These are phyloP conservation scores for Solanum chiquidenum DNA, from an alignment of 257 asterid species.

Conservation along the genomic window DNA sequence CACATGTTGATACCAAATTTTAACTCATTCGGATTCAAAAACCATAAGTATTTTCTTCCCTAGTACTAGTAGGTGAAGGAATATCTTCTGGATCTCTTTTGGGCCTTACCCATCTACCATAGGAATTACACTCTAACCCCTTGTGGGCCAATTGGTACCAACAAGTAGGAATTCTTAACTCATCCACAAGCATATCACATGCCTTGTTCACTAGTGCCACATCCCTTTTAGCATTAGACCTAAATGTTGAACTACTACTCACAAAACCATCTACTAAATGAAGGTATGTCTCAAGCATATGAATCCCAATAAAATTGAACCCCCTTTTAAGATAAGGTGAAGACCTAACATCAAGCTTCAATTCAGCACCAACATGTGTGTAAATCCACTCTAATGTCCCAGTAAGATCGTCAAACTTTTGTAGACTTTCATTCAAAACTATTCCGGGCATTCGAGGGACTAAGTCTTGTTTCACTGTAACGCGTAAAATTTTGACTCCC, in stretches of 20 bases:
- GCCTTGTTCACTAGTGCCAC: constrained; percentile 66
- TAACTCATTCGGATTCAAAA: neutral
- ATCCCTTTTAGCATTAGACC: constrained; percentile 56
- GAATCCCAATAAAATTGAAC: constrained; percentile 48
- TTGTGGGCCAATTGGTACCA: constrained; percentile 70
- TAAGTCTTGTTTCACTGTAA: constrained; percentile 51
- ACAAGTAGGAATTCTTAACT: constrained; percentile 45
- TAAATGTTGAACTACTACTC: constrained; percentile 27
- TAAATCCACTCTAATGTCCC: constrained; percentile 81
- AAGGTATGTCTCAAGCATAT: constrained; percentile 66
- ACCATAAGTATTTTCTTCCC: constrained; percentile 1
- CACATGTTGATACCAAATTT: too few species aligned
- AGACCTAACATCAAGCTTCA: constrained; percentile 44
- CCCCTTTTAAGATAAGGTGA: constrained; percentile 53
- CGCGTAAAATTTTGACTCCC: constrained; percentile 51
- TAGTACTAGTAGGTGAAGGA: constrained; percentile 29
- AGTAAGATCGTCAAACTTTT: constrained; percentile 53
- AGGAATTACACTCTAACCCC: constrained; percentile 42
- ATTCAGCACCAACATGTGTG: constrained; percentile 68
- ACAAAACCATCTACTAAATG: constrained; percentile 60
- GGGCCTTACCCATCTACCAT: constrained; percentile 80
- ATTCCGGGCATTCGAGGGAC: constrained; percentile 74
- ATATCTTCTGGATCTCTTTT: constrained; percentile 54
- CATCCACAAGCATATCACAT: constrained; percentile 72
- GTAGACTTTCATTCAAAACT: constrained; percentile 57